These are phyloP conservation scores for Claviceps paspali DNA, from an alignment of 2,329 filamentous ascomycete genomes.

Conservation along the genomic window DNA sequence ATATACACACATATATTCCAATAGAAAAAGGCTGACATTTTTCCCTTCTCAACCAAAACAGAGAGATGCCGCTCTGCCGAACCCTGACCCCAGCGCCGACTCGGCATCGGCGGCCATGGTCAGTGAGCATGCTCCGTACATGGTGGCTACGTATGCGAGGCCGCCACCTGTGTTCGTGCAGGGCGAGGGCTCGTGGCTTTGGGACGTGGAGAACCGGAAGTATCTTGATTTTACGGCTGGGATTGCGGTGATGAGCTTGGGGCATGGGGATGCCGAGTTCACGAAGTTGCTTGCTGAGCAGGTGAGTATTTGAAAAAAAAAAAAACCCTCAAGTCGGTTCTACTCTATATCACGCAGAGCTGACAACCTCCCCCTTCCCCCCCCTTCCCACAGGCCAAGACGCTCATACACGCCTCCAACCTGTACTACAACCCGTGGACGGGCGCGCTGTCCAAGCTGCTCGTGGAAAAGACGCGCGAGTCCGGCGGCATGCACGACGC, in stretches of 20 bases:
- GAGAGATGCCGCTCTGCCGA: conserved; percentile 31
- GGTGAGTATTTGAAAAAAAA: conserved; percentile 24
- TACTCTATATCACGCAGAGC: no score
- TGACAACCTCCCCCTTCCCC: no score
- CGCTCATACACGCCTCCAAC: conserved; percentile 83
- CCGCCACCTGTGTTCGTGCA: conserved; percentile 80
- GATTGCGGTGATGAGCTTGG: conserved; percentile 87
- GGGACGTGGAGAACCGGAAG: conserved; percentile 74
- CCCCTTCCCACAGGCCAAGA: conserved; percentile 40
- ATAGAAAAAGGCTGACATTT: no score
- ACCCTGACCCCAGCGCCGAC: conserved; percentile 57
- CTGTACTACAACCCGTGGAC: conserved; percentile 97
- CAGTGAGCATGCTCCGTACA: conserved; percentile 63
- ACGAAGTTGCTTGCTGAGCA: conserved; percentile 62
- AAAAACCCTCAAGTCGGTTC: no score
- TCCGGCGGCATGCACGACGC: conserved; percentile 73
- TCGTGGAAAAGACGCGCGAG: conserved; percentile 67
- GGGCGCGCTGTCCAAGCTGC: conserved; percentile 68
- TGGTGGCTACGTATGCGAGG: conserved; percentile 91
- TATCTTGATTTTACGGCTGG: conserved; percentile 94
- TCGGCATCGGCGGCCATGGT: conserved; percentile 64
- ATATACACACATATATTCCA: no score
- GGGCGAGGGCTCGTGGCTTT: conserved; percentile 76
- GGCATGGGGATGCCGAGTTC: conserved; percentile 76
- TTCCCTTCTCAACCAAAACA: not conserved